A percentile compares a stretch with the other conserved stretches of the same genome.
These are phyloP conservation scores for Cladosporium sp. DNA, from an alignment of 2,329 filamentous ascomycete species.

Conservation along the genomic window DNA sequence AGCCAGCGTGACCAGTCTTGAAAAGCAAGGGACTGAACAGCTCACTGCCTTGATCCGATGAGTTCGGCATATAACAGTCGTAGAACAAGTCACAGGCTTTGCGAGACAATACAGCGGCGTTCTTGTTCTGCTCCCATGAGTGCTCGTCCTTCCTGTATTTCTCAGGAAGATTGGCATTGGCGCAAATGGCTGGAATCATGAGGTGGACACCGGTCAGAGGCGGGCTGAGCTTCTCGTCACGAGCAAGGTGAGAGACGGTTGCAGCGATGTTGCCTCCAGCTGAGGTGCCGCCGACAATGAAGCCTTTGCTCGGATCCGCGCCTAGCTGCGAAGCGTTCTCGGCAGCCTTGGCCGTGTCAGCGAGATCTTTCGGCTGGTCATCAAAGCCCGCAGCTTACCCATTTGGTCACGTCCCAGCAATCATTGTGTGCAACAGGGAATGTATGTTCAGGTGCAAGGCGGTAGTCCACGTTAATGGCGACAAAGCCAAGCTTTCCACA, in stretches of 20 bases:
- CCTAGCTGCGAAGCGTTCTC: constrained; percentile 23
- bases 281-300: constrained; percentile 49
- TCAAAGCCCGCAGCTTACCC: constrained; percentile 30
- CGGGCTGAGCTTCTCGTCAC: constrained; percentile 38
- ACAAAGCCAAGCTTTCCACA: constrained; percentile 35
- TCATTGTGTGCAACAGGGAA: constrained; percentile 50
- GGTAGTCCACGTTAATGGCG: constrained; percentile 49
- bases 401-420: constrained; percentile 43
- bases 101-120: constrained; percentile 28
- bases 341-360: constrained; percentile 20
- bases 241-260: constrained; percentile 42
- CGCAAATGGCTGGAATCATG: constrained; percentile 44
- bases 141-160: constrained; percentile 35
- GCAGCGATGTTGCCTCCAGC: constrained; percentile 51
- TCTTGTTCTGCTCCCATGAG: constrained; percentile 41
- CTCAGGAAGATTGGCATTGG: constrained; percentile 37
- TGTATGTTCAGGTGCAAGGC: constrained; percentile 48
- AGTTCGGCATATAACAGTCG: constrained; percentile 5
- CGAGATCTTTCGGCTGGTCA: not conserved
- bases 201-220: constrained; percentile 45
- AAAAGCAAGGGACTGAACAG: constrained; percentile 28
- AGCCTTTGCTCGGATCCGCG: constrained; percentile 42
- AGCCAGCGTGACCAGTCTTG: constrained; percentile 32
- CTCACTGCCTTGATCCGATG: not conserved
- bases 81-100: constrained; percentile 22